phyloP scores from a whole-genome alignment of 1,139 yeast genomes.

The Zygoascus hellenicus region DNA sequence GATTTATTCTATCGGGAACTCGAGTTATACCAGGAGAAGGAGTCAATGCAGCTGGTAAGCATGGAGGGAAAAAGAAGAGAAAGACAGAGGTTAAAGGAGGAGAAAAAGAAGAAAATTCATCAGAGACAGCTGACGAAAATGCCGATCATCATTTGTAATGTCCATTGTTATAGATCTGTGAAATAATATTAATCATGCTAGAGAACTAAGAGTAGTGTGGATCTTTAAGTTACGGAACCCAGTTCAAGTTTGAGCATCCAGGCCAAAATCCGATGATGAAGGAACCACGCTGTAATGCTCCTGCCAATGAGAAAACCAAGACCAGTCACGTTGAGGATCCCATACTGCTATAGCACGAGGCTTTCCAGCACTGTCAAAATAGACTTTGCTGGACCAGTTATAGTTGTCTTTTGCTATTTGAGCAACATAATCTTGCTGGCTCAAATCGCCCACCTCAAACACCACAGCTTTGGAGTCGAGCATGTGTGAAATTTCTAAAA shows the following conservation, averaged over 20 bases:
- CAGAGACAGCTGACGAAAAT: neutral
- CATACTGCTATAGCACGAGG: slow-evolving; percentile 37
- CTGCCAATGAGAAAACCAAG: neutral
- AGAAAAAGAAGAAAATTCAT: neutral
- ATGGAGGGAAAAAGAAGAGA: slow-evolving; percentile 24
- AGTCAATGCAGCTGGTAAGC: slow-evolving; percentile 38
- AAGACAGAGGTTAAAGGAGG: slow-evolving; percentile 17
- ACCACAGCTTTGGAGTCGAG: slow-evolving; percentile 40
- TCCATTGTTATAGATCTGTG: neutral
- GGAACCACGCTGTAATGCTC: slow-evolving; percentile 4
- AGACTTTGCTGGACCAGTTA: slow-evolving; percentile 29
- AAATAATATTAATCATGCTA: neutral
- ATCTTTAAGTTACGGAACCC: too few relatives aligned
- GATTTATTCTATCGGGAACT: slow-evolving; percentile 74
- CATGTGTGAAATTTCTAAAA: slow-evolving; percentile 43
- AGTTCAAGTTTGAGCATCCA: neutral
- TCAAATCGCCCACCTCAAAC: slow-evolving; percentile 40
- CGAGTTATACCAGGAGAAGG: slow-evolving; percentile 67
- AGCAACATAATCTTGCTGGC: slow-evolving; percentile 30
- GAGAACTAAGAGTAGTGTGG: too few relatives aligned
- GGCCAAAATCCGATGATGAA: neutral
- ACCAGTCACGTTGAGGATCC: slow-evolving; percentile 20
- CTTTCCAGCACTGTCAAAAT: slow-evolving; percentile 32
- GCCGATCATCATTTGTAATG: neutral
- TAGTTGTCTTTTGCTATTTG: slow-evolving; percentile 14